A percentile compares a stretch with the other conserved stretches of the same genome.
Evolutionary conservation across 495 filamentous ascomycete species (phyloP).

Genomic region (Ramalina intermedia): DNA sequence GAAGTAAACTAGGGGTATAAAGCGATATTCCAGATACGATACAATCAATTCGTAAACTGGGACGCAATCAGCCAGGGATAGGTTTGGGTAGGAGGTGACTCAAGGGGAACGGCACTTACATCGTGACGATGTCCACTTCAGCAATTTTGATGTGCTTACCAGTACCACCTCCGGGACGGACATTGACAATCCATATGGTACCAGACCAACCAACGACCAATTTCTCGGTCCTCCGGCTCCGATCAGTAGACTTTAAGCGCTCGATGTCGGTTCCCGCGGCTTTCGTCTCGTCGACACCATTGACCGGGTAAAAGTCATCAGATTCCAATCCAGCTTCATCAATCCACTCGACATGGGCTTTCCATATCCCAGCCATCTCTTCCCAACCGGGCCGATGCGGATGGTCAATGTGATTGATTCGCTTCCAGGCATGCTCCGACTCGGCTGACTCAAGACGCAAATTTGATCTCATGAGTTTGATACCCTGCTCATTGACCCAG

Average conservation of each 20-base stretch:
- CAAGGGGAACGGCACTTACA: conserved; percentile 40
- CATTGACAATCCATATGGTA: conserved; percentile 87
- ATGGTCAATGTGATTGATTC: conserved; percentile 82
- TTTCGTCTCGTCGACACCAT: conserved; percentile 25
- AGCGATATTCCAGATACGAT: conserved; percentile 92
- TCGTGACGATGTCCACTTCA: conserved; percentile 75
- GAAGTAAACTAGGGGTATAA: conserved; percentile 82
- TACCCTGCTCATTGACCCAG: conserved; percentile 92
- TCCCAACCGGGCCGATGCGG: conserved; percentile 73
- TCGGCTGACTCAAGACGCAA: conserved; percentile 64
- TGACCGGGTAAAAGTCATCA: conserved; percentile 32
- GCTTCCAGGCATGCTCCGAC: conserved; percentile 77
- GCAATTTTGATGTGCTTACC: conserved; percentile 60
- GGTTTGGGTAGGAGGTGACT: neutral
- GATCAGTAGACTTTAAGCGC: conserved; percentile 19
- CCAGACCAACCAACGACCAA: conserved; percentile 89
- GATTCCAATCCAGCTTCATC: conserved; percentile 60
- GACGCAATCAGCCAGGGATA: neutral
- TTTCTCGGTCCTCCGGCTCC: conserved; percentile 43
- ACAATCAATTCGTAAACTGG: conserved; percentile 83
- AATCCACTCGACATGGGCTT: conserved; percentile 80
- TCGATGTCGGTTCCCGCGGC: conserved; percentile 16
- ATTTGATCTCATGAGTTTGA: conserved; percentile 92
- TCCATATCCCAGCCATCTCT: conserved; percentile 91
- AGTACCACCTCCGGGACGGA: conserved; percentile 59